These are phyloP conservation scores for Candida peoriensis DNA, from an alignment of 805 yeast genomes.

Conservation along the genomic window DNA sequence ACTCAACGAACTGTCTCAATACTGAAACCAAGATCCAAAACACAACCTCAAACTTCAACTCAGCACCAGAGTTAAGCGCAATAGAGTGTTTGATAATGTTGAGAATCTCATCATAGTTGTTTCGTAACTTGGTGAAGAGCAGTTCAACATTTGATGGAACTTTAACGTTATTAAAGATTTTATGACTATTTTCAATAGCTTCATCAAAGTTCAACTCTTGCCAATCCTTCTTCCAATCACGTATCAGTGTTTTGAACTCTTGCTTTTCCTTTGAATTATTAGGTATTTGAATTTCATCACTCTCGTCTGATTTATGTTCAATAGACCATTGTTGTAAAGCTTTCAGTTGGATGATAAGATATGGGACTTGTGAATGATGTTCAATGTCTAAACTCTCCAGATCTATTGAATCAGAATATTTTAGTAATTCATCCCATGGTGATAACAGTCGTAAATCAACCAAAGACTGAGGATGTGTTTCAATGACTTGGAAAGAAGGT, in stretches of 20 bases:
- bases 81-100: no score
- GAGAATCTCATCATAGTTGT: not conserved
- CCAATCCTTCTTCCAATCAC: conserved; percentile 29
- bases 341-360: conserved; percentile 53
- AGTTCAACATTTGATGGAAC: conserved; percentile 24
- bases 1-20: conserved; percentile 43
- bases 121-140: conserved; percentile 23
- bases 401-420: conserved; percentile 46
- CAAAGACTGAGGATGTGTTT: conserved; percentile 63
- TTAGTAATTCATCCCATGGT: conserved; percentile 68
- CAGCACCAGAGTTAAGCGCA: no score
- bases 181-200: conserved; percentile 40
- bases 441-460: conserved; percentile 61
- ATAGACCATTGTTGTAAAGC: conserved; percentile 40
- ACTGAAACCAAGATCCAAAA: conserved; percentile 67
- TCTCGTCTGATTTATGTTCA: conserved; percentile 19
- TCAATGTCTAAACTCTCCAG: conserved; percentile 36
- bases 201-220: conserved; percentile 46
- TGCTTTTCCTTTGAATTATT: conserved; percentile 36
- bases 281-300: no score
- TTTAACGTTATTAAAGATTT: conserved; percentile 33
- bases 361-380: conserved; percentile 64
- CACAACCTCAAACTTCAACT: not conserved
- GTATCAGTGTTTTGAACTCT: conserved; percentile 33
- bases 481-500: conserved; percentile 60